Conservation (phyloP, 2,329 filamentous ascomycete genomes). For the Incumbomyces lentus region DNA sequence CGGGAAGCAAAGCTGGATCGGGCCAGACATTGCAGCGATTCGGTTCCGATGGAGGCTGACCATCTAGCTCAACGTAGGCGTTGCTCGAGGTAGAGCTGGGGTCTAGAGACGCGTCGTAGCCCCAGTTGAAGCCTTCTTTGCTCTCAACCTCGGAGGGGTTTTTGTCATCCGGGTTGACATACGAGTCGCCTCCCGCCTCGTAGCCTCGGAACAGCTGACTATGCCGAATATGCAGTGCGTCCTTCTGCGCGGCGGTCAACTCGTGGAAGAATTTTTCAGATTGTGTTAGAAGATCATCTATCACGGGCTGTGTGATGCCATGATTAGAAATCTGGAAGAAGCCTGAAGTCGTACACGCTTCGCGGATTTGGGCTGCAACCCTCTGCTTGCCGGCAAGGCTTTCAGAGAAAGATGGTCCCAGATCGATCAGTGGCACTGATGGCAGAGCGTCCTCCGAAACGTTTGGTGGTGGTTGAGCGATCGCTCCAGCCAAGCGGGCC, state of each 20-base stretch:
- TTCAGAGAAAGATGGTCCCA: conserved; percentile 14
- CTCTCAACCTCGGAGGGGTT: conserved; percentile 11
- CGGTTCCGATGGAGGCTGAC: conserved; percentile 7
- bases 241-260: conserved; percentile 13
- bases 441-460: conserved; percentile 10
- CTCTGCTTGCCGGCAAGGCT: conserved; percentile 6
- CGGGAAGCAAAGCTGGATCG: conserved; percentile 15
- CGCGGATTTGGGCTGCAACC: conserved; percentile 30
- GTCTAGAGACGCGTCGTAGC: conserved; percentile 18
- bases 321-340: conserved; percentile 49
- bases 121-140: conserved; percentile 22
- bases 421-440: conserved; percentile 19
- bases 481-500: conserved; percentile 14
- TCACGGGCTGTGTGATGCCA: conserved; percentile 32
- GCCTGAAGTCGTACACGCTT: conserved; percentile 38
- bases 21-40: conserved; percentile 19
- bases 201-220: conserved; percentile 17
- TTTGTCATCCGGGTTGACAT: conserved; percentile 19
- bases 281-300: conserved; percentile 32
- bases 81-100: conserved; percentile 13
- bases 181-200: conserved; percentile 16
- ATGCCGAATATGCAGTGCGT: conserved; percentile 7
- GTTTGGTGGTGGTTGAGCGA: conserved; percentile 11
- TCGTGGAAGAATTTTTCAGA: conserved; percentile 38
- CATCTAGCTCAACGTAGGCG: conserved; percentile 19